These are phyloP conservation scores for Aureobasidium uvarum DNA, from an alignment of 2,329 filamentous ascomycete genomes.

Conservation along the genomic window DNA sequence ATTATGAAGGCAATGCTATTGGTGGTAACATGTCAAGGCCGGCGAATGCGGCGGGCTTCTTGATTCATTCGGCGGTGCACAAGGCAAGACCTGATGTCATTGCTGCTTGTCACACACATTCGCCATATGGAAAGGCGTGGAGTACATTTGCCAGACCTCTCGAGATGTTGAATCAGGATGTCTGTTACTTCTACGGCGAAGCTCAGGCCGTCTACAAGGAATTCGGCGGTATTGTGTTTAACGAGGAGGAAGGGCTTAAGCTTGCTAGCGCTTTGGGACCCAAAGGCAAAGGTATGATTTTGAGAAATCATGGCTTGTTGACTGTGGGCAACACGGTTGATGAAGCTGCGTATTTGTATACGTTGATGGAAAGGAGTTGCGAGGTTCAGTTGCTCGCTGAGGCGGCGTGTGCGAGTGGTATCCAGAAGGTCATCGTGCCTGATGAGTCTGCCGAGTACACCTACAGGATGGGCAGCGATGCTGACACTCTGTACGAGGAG, in stretches of 20 bases:
- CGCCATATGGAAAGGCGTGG: conserved; percentile 66
- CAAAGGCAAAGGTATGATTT: conserved; percentile 61
- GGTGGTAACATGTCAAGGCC: conserved; percentile 61
- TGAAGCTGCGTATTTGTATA: conserved; percentile 70
- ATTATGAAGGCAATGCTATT: conserved; percentile 61
- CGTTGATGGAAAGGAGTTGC: conserved; percentile 66
- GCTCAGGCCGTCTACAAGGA: conserved; percentile 55
- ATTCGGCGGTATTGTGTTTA: conserved; percentile 64
- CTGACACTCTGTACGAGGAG: conserved; percentile 53
- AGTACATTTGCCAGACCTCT: conserved; percentile 61
- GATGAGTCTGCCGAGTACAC: conserved; percentile 57
- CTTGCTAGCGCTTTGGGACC: conserved; percentile 63
- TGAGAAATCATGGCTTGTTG: conserved; percentile 70
- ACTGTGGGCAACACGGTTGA: conserved; percentile 71
- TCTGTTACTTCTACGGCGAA: conserved; percentile 62
- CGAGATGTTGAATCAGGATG: conserved; percentile 70
- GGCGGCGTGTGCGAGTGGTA: conserved; percentile 58
- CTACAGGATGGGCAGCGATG: conserved; percentile 50
- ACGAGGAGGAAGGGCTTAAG: conserved; percentile 61
- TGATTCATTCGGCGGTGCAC: conserved; percentile 69
- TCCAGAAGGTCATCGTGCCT: conserved; percentile 55
- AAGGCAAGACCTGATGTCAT: conserved; percentile 64
- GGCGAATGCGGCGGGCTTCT: conserved; percentile 65
- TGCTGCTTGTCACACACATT: conserved; percentile 68
- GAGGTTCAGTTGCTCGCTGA: conserved; percentile 67